phyloP scores from a whole-genome alignment of 345 rosid species.

The Eucalyptus marginata region DNA sequence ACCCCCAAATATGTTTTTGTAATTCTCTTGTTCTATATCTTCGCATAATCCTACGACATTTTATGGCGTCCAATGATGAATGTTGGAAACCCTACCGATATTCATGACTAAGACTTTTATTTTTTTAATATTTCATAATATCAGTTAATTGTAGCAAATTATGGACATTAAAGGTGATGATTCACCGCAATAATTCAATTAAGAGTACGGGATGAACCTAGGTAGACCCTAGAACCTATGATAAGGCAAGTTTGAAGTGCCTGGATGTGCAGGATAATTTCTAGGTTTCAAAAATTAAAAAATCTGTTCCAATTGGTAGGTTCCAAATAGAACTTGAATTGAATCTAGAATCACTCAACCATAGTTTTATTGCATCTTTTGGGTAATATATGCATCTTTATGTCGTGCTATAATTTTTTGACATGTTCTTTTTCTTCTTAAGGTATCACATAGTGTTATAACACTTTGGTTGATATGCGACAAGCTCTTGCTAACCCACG shows the following conservation, averaged over 20 bases:
- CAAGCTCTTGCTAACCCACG: not conserved
- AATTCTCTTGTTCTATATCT: too few species aligned
- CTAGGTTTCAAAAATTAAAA: too few species aligned
- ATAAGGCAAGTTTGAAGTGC: too few species aligned
- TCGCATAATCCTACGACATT: rapidly evolving
- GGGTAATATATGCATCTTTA: not conserved
- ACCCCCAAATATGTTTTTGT: too few species aligned
- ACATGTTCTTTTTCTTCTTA: not conserved
- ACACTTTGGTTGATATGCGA: not conserved
- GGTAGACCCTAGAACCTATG: rapidly evolving
- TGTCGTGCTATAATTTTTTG: not conserved
- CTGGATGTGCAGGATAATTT: too few species aligned
- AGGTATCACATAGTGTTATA: not conserved
- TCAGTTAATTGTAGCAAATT: too few species aligned
- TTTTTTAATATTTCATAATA: too few species aligned
- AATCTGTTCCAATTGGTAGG: too few species aligned
- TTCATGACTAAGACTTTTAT: too few species aligned
- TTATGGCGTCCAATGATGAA: rapidly evolving
- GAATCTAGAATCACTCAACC: rapidly evolving
- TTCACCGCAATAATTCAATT: too few species aligned
- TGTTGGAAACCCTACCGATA: too few species aligned
- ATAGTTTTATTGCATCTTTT: not conserved
- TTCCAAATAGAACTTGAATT: rapidly evolving
- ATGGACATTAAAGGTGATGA: too few species aligned
- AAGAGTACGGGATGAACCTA: rapidly evolving